phyloP scores from a whole-genome alignment of 1,284 basidiomycete genomes.

The Cryptococcus amylolentus region DNA sequence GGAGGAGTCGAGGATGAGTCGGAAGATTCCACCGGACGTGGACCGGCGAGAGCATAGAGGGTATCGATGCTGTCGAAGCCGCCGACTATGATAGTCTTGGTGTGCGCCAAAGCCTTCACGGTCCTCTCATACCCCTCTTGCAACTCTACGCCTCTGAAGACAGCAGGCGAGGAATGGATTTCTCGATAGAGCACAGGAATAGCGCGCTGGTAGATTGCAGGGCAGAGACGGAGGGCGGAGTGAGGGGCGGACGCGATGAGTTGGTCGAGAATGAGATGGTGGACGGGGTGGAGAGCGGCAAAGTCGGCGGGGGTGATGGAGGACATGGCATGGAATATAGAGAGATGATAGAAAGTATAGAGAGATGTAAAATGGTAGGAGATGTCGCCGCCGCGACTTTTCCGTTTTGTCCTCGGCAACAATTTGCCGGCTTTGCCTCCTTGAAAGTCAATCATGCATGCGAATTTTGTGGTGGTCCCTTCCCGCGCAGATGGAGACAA shows the following conservation, averaged over 20 bases:
- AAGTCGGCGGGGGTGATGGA: neutral
- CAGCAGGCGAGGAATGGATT: neutral
- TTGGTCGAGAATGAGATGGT: constrained; percentile 1
- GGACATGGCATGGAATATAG: neutral
- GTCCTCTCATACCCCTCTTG: neutral
- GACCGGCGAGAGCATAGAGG: neutral
- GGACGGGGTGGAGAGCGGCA: neutral
- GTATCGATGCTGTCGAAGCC: neutral
- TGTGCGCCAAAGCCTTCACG: neutral
- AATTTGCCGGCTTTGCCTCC: no score
- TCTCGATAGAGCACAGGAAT: neutral
- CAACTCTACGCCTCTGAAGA: neutral
- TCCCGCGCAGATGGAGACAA: no score
- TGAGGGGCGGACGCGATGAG: neutral
- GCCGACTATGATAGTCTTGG: neutral
- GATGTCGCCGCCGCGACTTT: no score
- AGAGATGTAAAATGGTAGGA: no score
- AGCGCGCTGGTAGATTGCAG: neutral
- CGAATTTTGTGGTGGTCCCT: no score
- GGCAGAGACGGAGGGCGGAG: neutral
- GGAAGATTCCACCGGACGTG: neutral
- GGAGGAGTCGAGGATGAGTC: no score
- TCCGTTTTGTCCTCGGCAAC: no score
- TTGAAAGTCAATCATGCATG: no score
- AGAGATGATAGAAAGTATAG: no score